phyloP scores from a whole-genome alignment of 139 green algal genomes.

The Chlorella sp. region DNA sequence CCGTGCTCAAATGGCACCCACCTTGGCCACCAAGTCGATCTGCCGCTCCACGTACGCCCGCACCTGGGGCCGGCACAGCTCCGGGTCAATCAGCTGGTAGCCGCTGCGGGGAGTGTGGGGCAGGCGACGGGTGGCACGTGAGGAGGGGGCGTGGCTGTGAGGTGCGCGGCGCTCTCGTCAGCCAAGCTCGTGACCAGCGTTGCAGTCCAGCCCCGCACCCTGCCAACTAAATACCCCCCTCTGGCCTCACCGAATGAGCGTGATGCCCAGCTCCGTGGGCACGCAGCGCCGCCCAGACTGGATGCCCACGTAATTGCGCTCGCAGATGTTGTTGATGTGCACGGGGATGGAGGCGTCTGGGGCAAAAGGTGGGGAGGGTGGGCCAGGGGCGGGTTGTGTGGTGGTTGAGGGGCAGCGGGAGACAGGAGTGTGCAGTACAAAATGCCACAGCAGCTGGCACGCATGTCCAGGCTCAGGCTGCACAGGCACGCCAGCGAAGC shows the following conservation, averaged over 20 bases:
- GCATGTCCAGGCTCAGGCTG: neutral
- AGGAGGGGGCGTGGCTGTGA: neutral
- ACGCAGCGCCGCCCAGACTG: slow-evolving; percentile 73
- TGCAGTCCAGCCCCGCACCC: too few species aligned
- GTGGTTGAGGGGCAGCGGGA: too few species aligned
- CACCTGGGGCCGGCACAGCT: slow-evolving; percentile 84
- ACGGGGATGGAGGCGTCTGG: slow-evolving; percentile 72
- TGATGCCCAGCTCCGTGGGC: slow-evolving; percentile 89
- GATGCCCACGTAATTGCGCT: slow-evolving; percentile 79
- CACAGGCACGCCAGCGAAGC: too few species aligned
- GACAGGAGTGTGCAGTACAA: neutral
- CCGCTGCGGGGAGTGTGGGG: slow-evolving; percentile 11
- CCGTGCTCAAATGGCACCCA: neutral
- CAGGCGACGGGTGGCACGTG: neutral
- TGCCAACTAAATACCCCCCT: too few species aligned
- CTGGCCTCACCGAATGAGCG: slow-evolving; percentile 60
- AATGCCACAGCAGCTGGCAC: neutral
- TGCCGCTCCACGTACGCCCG: slow-evolving; percentile 84
- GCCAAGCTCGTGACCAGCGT: too few species aligned
- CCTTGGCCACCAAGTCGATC: slow-evolving; percentile 82
- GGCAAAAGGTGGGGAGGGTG: neutral
- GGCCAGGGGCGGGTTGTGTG: too few species aligned
- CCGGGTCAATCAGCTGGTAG: slow-evolving; percentile 82
- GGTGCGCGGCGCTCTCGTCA: too few species aligned
- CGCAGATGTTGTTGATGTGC: slow-evolving; percentile 92